Evolutionary conservation across 768 basidiomycete species (phyloP).

Genomic region (Boletales sp.): DNA sequence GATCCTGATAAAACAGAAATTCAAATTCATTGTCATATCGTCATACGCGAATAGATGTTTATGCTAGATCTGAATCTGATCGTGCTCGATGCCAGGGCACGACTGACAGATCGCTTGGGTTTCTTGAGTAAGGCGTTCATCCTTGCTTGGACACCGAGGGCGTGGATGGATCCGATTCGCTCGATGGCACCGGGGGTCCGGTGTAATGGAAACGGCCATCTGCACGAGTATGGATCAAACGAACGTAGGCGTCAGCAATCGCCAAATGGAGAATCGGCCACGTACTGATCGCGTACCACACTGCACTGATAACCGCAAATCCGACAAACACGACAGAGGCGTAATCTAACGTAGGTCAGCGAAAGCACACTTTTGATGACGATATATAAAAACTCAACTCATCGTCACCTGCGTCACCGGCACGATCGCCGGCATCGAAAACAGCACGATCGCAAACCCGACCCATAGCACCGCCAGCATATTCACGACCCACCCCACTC

Average conservation of each 20-base stretch:
- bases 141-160: background rate
- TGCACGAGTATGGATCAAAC: conserved; percentile 9
- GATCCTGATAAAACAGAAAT: background rate
- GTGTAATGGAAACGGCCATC: conserved; percentile 42
- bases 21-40: too few relatives aligned
- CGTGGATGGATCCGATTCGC: conserved; percentile 3
- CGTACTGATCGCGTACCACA: conserved; percentile 60
- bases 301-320: conserved; percentile 52
- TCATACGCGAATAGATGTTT: too few relatives aligned
- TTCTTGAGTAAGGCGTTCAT: background rate
- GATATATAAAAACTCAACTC: conserved; percentile 30
- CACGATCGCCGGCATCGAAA: conserved; percentile 64
- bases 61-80: too few relatives aligned
- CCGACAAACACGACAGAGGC: conserved; percentile 66
- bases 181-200: conserved; percentile 38
- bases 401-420: conserved; percentile 52
- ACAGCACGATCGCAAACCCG: conserved; percentile 57
- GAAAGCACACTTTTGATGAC: background rate
- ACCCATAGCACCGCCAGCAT: conserved; percentile 55
- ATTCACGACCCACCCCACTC: conserved; percentile 45
- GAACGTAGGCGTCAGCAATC: too few relatives aligned
- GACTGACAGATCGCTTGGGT: too few relatives aligned
- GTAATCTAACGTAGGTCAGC: conserved; percentile 43
- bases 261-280: conserved; percentile 5
- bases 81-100: too few relatives aligned